Evolutionary conservation across 148 eudicot genomes (phyloP), one percentile per base, ranked within the genome.

Genomic region (Camellia sinensis): DNA sequence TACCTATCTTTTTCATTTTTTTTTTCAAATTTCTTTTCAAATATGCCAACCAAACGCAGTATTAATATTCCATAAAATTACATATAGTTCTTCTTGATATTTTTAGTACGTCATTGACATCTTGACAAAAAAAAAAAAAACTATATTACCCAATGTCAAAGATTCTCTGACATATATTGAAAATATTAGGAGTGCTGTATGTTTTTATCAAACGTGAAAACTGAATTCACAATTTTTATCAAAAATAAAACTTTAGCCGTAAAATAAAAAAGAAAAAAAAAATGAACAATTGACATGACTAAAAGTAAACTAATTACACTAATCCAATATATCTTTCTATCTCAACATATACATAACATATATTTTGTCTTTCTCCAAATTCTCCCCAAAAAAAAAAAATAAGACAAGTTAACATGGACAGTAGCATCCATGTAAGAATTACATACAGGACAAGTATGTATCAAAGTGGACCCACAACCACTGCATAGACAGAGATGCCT

Each of bases 401-500:
- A 76, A n/a, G 80, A 82, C 77, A 80, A 61, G 70, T 87, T 84
- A 65, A 87, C 82, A 67, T 77, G 83, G 77, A 84, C 60, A 14
- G 71, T 78, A 53, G 83, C 87, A 73, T 61, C 74, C 84, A 73
- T 82, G 83, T 22, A 44, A 48, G 82, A 71, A 43, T 82, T 82
- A 52, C 89, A 87, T 7, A 87, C 85, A 14, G 87, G 89, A 74
- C 89, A 87, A 0, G 77, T 54, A 6, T n/a, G 45, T 19, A 14
- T 22, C 9, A 56, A 71, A 43, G 78, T 69, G 56, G 82, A 60
- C 78, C 86, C 89, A 83, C 89, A 87, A 6, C 17, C 46, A 2
- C 45, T 48, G 71, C 89, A 87, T 0, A 87, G 82, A 77, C 89
- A 87, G 2, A 87, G 80, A 71, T 87, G 89, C 85, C 87, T 71